Percentiles rank a stretch among this genome's conserved stretches.
Conservation (phyloP, 2,329 filamentous ascomycete genomes). For the Calonectria naviculata region DNA sequence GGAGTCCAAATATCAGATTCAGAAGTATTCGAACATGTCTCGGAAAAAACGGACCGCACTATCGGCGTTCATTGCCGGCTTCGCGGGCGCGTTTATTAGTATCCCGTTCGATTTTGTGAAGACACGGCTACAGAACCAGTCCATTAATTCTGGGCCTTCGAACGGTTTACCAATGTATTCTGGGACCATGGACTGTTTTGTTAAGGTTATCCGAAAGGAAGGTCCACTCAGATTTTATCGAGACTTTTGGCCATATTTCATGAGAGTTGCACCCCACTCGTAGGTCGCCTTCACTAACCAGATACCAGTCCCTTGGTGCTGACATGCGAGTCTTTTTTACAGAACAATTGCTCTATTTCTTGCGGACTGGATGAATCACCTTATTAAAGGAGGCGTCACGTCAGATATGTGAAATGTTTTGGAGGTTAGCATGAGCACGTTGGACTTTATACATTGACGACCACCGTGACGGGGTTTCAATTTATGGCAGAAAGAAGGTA, state of each 20-base stretch:
- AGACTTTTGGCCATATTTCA: constrained; percentile 77
- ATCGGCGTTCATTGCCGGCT: constrained; percentile 74
- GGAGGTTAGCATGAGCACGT: too few species aligned
- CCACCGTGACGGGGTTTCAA: too few species aligned
- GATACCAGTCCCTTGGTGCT: too few species aligned
- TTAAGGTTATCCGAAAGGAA: constrained; percentile 73
- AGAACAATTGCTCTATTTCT: too few species aligned
- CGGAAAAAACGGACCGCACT: constrained; percentile 68
- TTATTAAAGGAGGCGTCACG: too few species aligned
- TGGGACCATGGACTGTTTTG: constrained; percentile 73
- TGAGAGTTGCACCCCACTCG: constrained; percentile 77
- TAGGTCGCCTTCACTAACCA: too few species aligned
- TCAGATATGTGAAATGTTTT: too few species aligned
- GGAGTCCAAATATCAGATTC: constrained; percentile 30
- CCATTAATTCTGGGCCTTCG: constrained; percentile 40
- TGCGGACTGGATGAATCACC: too few species aligned
- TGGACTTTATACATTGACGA: too few species aligned
- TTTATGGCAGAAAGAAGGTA: too few species aligned
- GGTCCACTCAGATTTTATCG: constrained; percentile 76
- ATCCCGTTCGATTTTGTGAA: constrained; percentile 81
- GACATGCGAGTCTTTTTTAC: too few species aligned
- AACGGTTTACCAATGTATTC: constrained; percentile 70
- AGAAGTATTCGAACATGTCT: constrained; percentile 50
- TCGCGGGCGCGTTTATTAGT: constrained; percentile 77
- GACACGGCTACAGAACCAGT: constrained; percentile 76